Evolutionary conservation across 257 asterid species (phyloP).

Genomic region (Coffea canephora): DNA sequence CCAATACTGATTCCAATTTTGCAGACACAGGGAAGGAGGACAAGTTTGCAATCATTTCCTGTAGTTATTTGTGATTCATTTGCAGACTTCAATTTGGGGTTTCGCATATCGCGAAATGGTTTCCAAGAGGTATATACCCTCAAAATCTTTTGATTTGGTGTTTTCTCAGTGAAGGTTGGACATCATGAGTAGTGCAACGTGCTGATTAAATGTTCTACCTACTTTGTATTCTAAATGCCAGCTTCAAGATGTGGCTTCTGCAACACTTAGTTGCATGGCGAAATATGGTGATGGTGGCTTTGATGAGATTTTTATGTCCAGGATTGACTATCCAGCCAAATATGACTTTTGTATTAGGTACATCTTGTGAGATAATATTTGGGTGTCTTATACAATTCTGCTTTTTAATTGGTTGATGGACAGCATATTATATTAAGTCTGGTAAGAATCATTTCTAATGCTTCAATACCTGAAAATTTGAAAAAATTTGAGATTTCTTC

Average conservation of each 20-base stretch:
- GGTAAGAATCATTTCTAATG: background rate
- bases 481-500: background rate
- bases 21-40: constrained; percentile 61
- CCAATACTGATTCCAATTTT: constrained; percentile 8
- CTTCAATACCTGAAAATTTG: background rate
- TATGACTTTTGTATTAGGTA: constrained; percentile 87
- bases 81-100: constrained; percentile 71
- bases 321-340: constrained; percentile 71
- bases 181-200: background rate
- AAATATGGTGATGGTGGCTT: constrained; percentile 75
- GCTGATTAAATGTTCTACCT: background rate
- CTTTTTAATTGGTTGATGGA: background rate
- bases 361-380: background rate
- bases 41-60: constrained; percentile 61
- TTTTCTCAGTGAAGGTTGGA: background rate
- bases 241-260: constrained; percentile 74
- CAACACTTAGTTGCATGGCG: constrained; percentile 70
- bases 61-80: constrained; percentile 67
- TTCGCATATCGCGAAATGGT: constrained; percentile 78
- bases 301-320: constrained; percentile 80
- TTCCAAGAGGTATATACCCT: constrained; percentile 65
- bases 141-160: background rate
- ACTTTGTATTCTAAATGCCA: constrained; percentile 23
- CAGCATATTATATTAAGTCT: background rate
- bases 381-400: background rate